phyloP scores from a whole-genome alignment of 306 rosid species.

The Citrullus amarus region DNA sequence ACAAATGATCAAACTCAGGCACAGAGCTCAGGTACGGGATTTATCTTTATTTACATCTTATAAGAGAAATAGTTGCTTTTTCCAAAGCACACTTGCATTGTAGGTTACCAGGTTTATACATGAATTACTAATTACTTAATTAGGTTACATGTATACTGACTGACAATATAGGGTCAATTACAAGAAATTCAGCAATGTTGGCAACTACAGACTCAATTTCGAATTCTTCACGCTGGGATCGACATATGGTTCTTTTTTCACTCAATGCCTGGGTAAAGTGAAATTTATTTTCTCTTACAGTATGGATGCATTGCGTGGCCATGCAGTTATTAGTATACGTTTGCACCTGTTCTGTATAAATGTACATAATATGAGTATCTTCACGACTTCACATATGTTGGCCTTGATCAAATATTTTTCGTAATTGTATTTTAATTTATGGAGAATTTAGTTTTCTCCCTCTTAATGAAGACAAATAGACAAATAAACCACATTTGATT shows the following conservation, averaged over 20 bases:
- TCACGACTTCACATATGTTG: neutral
- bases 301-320: neutral
- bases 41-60: neutral
- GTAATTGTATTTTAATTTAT: neutral
- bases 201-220: slow-evolving; percentile 37
- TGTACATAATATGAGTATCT: no score
- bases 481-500: neutral
- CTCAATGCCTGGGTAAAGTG: slow-evolving; percentile 65
- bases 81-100: neutral
- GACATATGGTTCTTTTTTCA: slow-evolving; percentile 65
- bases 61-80: neutral
- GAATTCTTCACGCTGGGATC: slow-evolving; percentile 60
- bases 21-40: slow-evolving; percentile 37
- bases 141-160: neutral
- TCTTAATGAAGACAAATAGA: neutral
- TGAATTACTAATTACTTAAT: neutral
- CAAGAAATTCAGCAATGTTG: slow-evolving; percentile 51
- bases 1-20: slow-evolving; percentile 45
- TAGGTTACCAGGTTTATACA: neutral
- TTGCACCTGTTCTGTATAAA: no score
- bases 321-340: no score
- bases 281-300: neutral
- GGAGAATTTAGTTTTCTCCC: no score
- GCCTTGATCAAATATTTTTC: neutral
- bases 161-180: slow-evolving; percentile 39